Evolutionary conservation across 371 early-diverging fungal species (phyloP).

Genomic region (Mucor racemosus): DNA sequence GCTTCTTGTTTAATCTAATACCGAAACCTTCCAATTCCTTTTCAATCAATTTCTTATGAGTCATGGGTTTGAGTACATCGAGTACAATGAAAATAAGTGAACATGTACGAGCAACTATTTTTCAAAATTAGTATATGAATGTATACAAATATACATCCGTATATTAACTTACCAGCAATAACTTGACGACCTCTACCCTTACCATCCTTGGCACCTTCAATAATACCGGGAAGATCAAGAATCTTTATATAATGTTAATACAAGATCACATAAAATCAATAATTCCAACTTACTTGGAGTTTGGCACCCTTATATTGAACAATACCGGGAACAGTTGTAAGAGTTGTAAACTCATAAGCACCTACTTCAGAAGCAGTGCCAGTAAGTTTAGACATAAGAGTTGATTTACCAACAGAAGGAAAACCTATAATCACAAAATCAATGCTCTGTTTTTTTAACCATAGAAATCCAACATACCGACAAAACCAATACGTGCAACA

Average conservation of each 20-base stretch:
- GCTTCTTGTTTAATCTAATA: conserved; percentile 95
- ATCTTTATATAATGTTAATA: conserved; percentile 28
- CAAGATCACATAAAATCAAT: background rate
- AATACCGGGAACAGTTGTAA: conserved; percentile 97
- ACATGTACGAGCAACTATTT: conserved; percentile 89
- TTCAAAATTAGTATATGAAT: background rate
- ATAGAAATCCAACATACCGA: conserved; percentile 49
- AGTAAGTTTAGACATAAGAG: conserved; percentile 97
- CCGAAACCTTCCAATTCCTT: conserved; percentile 99
- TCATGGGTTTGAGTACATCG: conserved; percentile 96
- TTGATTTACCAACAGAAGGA: conserved; percentile 98
- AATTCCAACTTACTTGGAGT: conserved; percentile 57
- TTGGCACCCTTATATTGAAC: conserved; percentile 99
- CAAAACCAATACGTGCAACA: conserved; percentile 94
- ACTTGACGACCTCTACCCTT: conserved; percentile 99
- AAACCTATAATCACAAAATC: conserved; percentile 70
- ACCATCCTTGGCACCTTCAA: conserved; percentile 99
- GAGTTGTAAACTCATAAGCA: conserved; percentile 99
- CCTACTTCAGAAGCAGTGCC: conserved; percentile 97
- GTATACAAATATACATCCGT: background rate
- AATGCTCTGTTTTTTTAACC: background rate
- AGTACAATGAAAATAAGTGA: conserved; percentile 94
- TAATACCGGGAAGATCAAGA: conserved; percentile 91
- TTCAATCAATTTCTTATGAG: conserved; percentile 95
- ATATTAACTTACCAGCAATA: conserved; percentile 59